A percentile compares a stretch with the other conserved stretches of the same genome.
phyloP scores from a whole-genome alignment of 169 alveolate genomes.

The Amoebophrya sp. region DNA sequence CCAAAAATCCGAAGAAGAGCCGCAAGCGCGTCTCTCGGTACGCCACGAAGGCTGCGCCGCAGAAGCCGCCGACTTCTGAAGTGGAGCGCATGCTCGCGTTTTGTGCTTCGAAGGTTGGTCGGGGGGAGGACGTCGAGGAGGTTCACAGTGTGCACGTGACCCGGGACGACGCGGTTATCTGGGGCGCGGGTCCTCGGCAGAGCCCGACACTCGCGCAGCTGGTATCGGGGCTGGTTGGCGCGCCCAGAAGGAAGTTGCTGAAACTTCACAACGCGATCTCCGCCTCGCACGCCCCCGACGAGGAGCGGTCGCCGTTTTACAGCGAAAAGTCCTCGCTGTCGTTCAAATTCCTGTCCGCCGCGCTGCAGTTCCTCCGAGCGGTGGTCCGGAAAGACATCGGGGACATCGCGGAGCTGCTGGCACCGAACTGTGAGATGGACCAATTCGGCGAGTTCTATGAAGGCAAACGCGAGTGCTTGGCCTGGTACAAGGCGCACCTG shows the following conservation, averaged over 20 bases:
- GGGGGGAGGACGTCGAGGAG: background rate
- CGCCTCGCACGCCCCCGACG: background rate
- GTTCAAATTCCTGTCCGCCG: background rate
- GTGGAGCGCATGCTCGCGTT: background rate
- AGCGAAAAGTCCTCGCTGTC: background rate
- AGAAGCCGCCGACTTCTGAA: background rate
- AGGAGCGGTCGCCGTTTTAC: background rate
- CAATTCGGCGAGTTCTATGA: no score
- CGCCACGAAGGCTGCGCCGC: no score
- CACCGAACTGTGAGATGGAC: background rate
- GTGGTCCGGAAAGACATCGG: background rate
- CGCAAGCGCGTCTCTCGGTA: no score
- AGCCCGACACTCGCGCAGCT: background rate
- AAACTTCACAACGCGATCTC: background rate
- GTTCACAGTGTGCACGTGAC: background rate
- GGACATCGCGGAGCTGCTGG: background rate
- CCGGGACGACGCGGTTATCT: background rate
- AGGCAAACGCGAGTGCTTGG: no score
- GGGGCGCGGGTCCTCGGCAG: background rate
- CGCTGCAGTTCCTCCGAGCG: background rate
- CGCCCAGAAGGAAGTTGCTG: background rate
- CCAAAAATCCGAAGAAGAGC: no score
- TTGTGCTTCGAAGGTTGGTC: background rate
- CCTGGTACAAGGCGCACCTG: no score
- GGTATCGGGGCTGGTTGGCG: background rate